phyloP scores from a whole-genome alignment of 257 asterid species.

The Fraxinus anomala region DNA sequence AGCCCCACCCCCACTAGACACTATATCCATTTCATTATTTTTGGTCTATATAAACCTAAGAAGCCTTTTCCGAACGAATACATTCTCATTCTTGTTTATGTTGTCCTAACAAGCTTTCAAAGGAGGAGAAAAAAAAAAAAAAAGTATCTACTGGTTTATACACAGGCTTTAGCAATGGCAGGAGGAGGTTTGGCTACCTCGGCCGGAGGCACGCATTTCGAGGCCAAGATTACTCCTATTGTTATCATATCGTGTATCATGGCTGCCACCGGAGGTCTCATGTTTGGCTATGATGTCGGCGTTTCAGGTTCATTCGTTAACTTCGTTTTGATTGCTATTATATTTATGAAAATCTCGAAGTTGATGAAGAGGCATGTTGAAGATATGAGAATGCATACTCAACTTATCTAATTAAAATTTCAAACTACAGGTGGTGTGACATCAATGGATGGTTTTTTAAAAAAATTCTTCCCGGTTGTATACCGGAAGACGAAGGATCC shows the following conservation, averaged over 20 bases:
- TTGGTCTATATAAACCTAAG: slow-evolving; percentile 34
- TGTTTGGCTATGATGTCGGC: slow-evolving; percentile 86
- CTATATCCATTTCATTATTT: slow-evolving; percentile 9
- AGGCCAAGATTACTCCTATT: slow-evolving; percentile 80
- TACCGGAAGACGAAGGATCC: slow-evolving; percentile 33
- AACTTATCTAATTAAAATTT: neutral
- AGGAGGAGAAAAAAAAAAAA: neutral
- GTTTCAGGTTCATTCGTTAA: slow-evolving; percentile 50
- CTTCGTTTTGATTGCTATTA: too few species aligned
- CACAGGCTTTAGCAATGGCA: slow-evolving; percentile 42
- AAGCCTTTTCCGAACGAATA: neutral
- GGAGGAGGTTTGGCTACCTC: slow-evolving; percentile 68
- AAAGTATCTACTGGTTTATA: neutral
- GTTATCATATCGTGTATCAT: slow-evolving; percentile 74
- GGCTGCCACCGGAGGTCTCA: slow-evolving; percentile 92
- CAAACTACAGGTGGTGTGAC: slow-evolving; percentile 73
- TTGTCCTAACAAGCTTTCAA: neutral
- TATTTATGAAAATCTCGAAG: too few species aligned
- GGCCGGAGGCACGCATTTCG: slow-evolving; percentile 58
- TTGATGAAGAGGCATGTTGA: too few species aligned
- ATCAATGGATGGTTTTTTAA: slow-evolving; percentile 60
- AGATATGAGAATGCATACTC: too few species aligned
- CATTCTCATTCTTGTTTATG: slow-evolving; percentile 11
- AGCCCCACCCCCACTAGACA: neutral
- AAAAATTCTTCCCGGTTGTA: slow-evolving; percentile 78